Conservation (phyloP, 2,329 filamentous ascomycete genomes). For the Trichothecium sympodiale region DNA sequence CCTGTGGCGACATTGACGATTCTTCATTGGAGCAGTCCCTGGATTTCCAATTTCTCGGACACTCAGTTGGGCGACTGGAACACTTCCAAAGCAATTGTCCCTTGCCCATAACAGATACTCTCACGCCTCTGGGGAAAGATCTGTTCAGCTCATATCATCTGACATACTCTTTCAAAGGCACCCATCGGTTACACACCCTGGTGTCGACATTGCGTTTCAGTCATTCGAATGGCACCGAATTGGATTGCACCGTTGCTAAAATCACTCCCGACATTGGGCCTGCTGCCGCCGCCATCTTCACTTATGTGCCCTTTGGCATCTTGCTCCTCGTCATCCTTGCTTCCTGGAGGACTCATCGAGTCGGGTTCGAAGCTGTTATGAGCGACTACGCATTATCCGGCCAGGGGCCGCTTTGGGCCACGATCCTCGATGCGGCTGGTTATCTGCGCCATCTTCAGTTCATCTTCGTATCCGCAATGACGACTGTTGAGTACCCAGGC, state of each 20-base stretch:
- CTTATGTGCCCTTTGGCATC: neutral
- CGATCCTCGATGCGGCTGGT: conserved; percentile 2
- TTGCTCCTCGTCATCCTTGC: neutral
- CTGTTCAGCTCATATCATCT: conserved; percentile 1
- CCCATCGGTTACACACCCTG: conserved; percentile 2
- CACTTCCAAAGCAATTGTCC: neutral
- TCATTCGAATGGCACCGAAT: neutral
- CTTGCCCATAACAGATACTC: neutral
- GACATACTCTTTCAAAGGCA: neutral
- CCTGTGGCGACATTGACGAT: neutral
- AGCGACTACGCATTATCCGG: conserved; percentile 1
- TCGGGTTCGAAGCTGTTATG: neutral
- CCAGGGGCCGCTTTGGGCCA: conserved; percentile 4
- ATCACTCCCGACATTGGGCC: conserved; percentile 4
- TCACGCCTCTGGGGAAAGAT: neutral
- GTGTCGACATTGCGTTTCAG: conserved; percentile 1
- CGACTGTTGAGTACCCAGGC: conserved; percentile 3
- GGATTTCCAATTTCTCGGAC: neutral
- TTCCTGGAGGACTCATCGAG: conserved; percentile 1
- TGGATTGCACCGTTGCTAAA: conserved; percentile 2
- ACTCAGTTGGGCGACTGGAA: neutral
- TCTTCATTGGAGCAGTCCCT: neutral
- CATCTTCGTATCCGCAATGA: conserved; percentile 2
- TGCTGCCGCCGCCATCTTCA: neutral
- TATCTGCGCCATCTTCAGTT: conserved; percentile 5